Evolutionary conservation across 768 basidiomycete genomes (phyloP).

Genomic region (Lactifluus volemus): DNA sequence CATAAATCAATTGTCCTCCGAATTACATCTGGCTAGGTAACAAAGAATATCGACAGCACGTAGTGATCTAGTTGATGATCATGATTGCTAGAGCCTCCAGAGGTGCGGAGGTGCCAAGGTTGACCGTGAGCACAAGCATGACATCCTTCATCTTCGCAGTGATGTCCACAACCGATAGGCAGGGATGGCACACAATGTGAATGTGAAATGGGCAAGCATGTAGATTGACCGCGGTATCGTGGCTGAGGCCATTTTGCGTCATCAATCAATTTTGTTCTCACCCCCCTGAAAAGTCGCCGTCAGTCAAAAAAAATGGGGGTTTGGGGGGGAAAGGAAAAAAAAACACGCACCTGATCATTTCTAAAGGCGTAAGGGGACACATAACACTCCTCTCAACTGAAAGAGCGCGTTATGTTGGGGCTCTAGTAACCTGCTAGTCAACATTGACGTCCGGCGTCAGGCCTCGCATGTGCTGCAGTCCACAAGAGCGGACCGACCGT

Average conservation of each 20-base stretch:
- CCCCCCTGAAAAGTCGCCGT: not conserved
- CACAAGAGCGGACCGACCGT: slow-evolving; percentile 32
- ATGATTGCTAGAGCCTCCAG: slow-evolving; percentile 43
- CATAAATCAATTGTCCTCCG: not conserved
- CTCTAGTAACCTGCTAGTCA: not conserved
- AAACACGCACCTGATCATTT: slow-evolving; percentile 90
- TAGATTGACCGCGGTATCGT: slow-evolving; percentile 76
- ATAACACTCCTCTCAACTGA: too few species aligned
- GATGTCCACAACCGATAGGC: slow-evolving; percentile 50
- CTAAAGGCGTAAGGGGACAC: slow-evolving; percentile 95
- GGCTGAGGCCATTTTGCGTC: slow-evolving; percentile 83
- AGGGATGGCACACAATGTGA: too few species aligned
- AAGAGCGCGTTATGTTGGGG: not conserved
- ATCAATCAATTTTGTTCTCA: slow-evolving; percentile 97
- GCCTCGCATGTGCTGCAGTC: slow-evolving; percentile 48
- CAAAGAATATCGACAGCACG: not conserved
- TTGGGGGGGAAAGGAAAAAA: too few species aligned
- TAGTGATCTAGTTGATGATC: slow-evolving; percentile 29
- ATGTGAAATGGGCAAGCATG: too few species aligned
- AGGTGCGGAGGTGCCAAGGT: slow-evolving; percentile 38
- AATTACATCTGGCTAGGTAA: not conserved
- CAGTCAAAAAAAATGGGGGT: not conserved
- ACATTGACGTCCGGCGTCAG: slow-evolving; percentile 24
- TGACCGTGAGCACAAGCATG: slow-evolving; percentile 47
- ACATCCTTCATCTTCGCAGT: slow-evolving; percentile 51